Conservation (phyloP, 768 basidiomycete genomes). For the Sutorius australiensis region DNA sequence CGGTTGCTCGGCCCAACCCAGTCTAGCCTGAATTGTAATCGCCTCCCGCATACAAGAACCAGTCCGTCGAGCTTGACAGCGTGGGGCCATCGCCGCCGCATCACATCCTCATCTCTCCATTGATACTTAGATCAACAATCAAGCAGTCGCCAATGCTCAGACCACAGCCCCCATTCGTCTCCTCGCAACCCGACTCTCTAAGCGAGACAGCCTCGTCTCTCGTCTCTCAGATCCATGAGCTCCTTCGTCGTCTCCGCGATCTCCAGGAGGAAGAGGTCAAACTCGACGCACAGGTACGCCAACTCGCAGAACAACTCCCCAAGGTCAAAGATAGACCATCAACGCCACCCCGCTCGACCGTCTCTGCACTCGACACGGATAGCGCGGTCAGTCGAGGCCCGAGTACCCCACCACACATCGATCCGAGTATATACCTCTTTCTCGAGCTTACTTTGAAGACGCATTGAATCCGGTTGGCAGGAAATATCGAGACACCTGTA, state of each 20-base stretch:
- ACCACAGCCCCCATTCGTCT: neutral
- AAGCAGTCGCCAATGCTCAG: constrained; percentile 6
- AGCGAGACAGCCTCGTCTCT: constrained; percentile 13
- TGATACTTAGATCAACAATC: neutral
- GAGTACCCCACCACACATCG: constrained; percentile 3
- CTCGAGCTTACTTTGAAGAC: neutral
- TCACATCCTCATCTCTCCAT: neutral
- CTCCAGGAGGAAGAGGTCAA: constrained; percentile 21
- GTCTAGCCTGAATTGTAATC: constrained; percentile 16
- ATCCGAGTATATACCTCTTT: constrained; percentile 8
- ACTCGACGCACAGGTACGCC: constrained; percentile 16
- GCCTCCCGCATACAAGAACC: constrained; percentile 10
- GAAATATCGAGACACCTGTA: constrained; percentile 17
- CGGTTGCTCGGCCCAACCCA: neutral
- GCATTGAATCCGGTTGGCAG: constrained; percentile 4
- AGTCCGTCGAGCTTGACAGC: neutral
- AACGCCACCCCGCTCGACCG: neutral
- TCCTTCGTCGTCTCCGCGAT: constrained; percentile 19
- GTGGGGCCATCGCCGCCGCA: neutral
- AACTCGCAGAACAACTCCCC: constrained; percentile 6
- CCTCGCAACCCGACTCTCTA: neutral
- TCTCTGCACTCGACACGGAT: neutral
- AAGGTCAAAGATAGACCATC: neutral
- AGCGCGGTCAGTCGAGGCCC: neutral
- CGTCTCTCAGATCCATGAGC: constrained; percentile 13